A percentile compares a stretch with the other conserved stretches of the same genome.
Evolutionary conservation across 805 yeast genomes (phyloP).

Genomic region (Metschnikowia kofuensis): DNA sequence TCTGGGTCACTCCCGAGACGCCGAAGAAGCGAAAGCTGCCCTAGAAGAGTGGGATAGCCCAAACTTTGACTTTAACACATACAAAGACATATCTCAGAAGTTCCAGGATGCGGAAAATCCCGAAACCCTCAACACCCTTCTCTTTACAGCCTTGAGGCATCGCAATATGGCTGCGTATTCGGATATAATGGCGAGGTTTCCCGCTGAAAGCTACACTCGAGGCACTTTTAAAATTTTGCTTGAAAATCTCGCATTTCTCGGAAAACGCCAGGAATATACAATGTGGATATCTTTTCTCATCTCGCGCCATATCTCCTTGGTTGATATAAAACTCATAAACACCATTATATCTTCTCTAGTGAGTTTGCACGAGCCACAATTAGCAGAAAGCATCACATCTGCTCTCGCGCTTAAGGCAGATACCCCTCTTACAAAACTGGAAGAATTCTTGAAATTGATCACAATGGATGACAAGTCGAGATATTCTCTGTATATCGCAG

Average conservation of each 20-base stretch:
- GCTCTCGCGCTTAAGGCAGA: conserved; percentile 1
- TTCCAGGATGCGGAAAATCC: conserved; percentile 12
- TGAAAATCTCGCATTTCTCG: conserved; percentile 12
- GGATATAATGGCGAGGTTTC: conserved; percentile 19
- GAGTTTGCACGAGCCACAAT: conserved; percentile 4
- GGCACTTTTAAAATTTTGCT: conserved; percentile 15
- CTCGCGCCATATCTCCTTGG: background rate
- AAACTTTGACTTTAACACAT: conserved; percentile 22
- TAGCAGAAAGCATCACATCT: conserved; percentile 14
- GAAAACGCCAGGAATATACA: background rate
- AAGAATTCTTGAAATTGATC: conserved; percentile 20
- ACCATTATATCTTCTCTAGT: conserved; percentile 18
- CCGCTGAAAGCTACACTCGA: conserved; percentile 5
- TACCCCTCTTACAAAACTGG: conserved; percentile 8
- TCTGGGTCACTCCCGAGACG: background rate
- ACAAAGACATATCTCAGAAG: conserved; percentile 17
- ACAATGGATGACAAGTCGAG: conserved; percentile 20
- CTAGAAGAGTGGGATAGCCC: conserved; percentile 1
- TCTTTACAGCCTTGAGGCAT: conserved; percentile 31
- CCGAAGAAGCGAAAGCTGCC: background rate
- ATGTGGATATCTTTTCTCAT: conserved; percentile 4
- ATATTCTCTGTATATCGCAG: conserved; percentile 16
- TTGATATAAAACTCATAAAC: conserved; percentile 22
- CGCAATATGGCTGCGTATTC: conserved; percentile 19
- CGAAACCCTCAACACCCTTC: conserved; percentile 25